phyloP scores from a whole-genome alignment of 805 yeast genomes.

The Yarrowia keelungensis region DNA sequence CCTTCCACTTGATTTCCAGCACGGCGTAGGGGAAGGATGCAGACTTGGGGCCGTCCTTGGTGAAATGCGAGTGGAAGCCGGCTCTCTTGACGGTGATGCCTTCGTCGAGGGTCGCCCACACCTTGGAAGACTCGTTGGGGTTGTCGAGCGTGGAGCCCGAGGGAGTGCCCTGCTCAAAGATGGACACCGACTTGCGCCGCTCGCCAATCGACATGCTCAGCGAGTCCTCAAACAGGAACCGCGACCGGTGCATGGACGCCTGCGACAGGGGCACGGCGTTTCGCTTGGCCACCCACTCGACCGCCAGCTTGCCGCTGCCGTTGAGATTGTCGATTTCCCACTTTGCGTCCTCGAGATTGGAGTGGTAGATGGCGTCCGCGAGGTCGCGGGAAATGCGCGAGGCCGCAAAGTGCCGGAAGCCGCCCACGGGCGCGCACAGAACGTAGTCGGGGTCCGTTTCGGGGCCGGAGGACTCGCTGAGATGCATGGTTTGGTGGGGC shows the following conservation, averaged over 20 bases:
- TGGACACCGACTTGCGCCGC: conserved; percentile 19
- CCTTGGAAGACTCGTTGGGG: conserved; percentile 40
- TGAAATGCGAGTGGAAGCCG: conserved; percentile 12
- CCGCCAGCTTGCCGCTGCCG: conserved; percentile 47
- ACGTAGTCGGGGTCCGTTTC: conserved; percentile 41
- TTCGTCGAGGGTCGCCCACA: conserved; percentile 53
- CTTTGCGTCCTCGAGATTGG: conserved; percentile 26
- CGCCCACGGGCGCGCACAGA: conserved; percentile 52
- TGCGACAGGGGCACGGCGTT: conserved; percentile 46
- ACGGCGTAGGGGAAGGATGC: conserved; percentile 58
- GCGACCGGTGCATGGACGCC: conserved; percentile 44
- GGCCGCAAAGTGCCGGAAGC: conserved; percentile 49
- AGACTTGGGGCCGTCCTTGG: conserved; percentile 23
- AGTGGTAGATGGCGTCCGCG: conserved; percentile 38
- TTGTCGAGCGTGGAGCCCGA: conserved; percentile 8
- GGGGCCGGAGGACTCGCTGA: conserved; percentile 9
- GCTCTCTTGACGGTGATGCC: conserved; percentile 41
- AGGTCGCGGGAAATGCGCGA: conserved; percentile 40
- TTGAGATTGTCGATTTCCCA: conserved; percentile 24
- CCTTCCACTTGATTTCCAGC: conserved; percentile 58
- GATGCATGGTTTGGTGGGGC: conserved; percentile 15
- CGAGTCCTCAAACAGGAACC: conserved; percentile 42
- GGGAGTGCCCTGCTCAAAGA: conserved; percentile 27
- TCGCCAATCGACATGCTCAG: conserved; percentile 34
- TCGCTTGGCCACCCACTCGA: conserved; percentile 51